A percentile compares a stretch with the other conserved stretches of the same genome.
These are phyloP conservation scores for Paramecium primaurelia DNA, from an alignment of 73 alveolate genomes.

Conservation along the genomic window DNA sequence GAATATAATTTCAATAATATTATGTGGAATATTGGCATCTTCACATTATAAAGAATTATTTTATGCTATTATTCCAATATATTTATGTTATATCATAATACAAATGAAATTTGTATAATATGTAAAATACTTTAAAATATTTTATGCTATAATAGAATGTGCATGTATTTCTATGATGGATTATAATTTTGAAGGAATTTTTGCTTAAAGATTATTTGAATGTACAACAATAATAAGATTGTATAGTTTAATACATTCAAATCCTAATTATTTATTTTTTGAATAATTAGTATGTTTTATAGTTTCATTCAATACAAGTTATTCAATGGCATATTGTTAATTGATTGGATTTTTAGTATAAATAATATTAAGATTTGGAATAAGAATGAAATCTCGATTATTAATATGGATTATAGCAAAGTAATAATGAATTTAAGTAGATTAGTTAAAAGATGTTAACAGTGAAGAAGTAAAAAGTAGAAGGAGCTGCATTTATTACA, in stretches of 20 bases:
- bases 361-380: not conserved
- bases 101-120: not conserved
- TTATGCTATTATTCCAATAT: not conserved
- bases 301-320: not conserved
- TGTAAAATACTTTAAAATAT: not conserved
- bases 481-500: not conserved
- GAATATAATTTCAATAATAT: not conserved
- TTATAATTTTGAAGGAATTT: not conserved
- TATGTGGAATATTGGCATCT: not conserved
- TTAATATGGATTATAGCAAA: not conserved
- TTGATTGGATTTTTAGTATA: not conserved
- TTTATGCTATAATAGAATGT: not conserved
- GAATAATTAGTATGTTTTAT: not conserved
- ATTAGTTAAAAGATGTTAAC: not conserved
- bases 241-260: not conserved
- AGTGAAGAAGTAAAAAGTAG: not conserved
- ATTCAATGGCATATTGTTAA: not conserved
- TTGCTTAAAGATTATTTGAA: not conserved
- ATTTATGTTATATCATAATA: not conserved
- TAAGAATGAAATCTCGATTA: not conserved
- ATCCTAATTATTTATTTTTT: not conserved
- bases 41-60: not conserved
- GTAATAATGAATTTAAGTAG: not conserved
- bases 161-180: constrained; percentile 28
- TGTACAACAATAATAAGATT: not conserved